Conservation (phyloP, 176 grass and related monocot species). For the Eleusine indica region DNA sequence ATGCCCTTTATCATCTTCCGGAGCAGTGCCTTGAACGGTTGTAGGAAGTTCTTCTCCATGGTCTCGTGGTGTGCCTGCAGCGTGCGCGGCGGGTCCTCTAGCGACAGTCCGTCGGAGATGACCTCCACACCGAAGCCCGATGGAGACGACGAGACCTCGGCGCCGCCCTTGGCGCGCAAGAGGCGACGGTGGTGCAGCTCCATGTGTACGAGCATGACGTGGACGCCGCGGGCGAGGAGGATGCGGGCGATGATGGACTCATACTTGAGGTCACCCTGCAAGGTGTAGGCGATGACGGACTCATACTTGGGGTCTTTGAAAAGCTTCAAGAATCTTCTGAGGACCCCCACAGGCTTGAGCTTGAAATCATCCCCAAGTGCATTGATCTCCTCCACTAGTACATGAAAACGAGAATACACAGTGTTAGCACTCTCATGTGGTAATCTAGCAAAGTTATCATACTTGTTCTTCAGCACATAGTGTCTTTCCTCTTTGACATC, state of each 20-base stretch:
- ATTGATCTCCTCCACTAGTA: too few relatives aligned
- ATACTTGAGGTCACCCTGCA: too few relatives aligned
- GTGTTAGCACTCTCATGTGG: too few relatives aligned
- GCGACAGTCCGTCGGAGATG: conserved; percentile 36
- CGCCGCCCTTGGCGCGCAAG: not conserved
- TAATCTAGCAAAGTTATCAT: too few relatives aligned
- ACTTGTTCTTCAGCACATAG: too few relatives aligned
- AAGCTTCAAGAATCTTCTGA: too few relatives aligned
- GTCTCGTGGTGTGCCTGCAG: conserved; percentile 8
- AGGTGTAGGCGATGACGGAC: too few relatives aligned
- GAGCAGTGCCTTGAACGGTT: conserved; percentile 20
- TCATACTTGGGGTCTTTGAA: too few relatives aligned
- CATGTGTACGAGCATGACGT: conserved; percentile 26
- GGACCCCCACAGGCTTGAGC: too few relatives aligned
- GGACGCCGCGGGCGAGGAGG: conserved; percentile 33
- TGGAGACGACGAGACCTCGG: not conserved
- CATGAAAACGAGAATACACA: too few relatives aligned
- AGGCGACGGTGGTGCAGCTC: conserved; percentile 22
- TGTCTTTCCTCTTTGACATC: too few relatives aligned
- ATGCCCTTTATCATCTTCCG: not conserved
- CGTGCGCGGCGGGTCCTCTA: not conserved
- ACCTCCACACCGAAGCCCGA: conserved; percentile 38
- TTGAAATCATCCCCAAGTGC: too few relatives aligned
- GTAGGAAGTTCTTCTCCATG: conserved; percentile 30
- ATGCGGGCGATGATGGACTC: conserved; percentile 1